Base-by-base conservation (phyloP, 148 eudicot genomes). In the Heliosperma pusillum region DNA sequence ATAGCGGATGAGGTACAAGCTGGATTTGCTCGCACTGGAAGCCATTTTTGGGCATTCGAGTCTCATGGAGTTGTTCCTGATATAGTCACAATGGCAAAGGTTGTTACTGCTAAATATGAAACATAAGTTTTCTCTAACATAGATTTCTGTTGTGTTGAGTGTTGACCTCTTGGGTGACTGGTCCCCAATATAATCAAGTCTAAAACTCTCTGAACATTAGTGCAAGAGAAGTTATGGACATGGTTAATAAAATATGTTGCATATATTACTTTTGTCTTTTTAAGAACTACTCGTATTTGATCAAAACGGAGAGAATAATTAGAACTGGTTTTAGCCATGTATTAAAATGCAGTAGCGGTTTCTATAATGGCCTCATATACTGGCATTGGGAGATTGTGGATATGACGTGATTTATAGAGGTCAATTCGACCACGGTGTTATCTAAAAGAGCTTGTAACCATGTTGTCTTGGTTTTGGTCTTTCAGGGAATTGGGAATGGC, bases 21-120 rank as follows among this genome's bases (percentile, higher is more conserved):
- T 64, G 99, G 99, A 72, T 89, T 92, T 82, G 99, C 90, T 74
- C 97, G 99, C 66, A 90, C 90, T 2, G 99, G 99, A 63, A 88
- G 91, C 88, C 92, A 96, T 81, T 96, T 96, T 73, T 96, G 99
- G 99, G 97, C 97, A 69, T 96, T 92, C 73, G 93, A 96, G 81
- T 70, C 82, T 71, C 99, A 96, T 52, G 99, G 93, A 59, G 91
- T 92, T 82, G 93, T 90, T 58, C 99, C 99, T 71, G 99, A 96
- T 77, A 96, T 96, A 25, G 99, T 96, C 30, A 96, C 97, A 11
- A 92, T 96, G 97, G 99, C 99, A 40, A 96, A 96, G 97, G 99
- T 96, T 36, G 21, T 53, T 71, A 19, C 7, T 55, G 11, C n/a
- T 40, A 20, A 5, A 7, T 74, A 26, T 74, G 12, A 16, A 22